Evolutionary conservation across 768 basidiomycete species (phyloP).

Genomic region (Panaeolus cyanescens): DNA sequence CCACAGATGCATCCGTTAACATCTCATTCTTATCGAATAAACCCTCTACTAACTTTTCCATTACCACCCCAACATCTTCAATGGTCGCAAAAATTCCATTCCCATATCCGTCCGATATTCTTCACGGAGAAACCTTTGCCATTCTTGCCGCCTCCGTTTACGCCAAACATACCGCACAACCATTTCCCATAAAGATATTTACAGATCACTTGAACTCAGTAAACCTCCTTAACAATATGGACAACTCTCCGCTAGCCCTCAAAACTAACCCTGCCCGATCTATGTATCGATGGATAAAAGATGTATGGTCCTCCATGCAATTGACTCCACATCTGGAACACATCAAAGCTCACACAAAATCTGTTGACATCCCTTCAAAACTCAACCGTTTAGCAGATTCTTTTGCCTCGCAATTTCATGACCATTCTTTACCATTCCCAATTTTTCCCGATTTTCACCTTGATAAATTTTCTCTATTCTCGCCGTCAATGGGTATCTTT

Average conservation of each 20-base stretch:
- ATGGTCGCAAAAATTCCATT: conserved; percentile 15
- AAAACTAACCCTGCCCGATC: conserved; percentile 8
- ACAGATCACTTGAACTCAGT: conserved; percentile 26
- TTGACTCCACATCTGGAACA: background rate
- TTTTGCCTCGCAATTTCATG: conserved; percentile 6
- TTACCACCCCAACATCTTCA: conserved; percentile 11
- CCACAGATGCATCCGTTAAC: conserved; percentile 27
- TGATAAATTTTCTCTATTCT: conserved; percentile 13
- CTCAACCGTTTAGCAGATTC: conserved; percentile 15
- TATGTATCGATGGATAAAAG: conserved; percentile 24
- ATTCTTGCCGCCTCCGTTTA: conserved; percentile 16
- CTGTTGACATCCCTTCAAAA: background rate
- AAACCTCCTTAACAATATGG: conserved; percentile 17
- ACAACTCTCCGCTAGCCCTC: conserved; percentile 14
- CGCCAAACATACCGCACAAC: background rate
- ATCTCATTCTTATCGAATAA: conserved; percentile 19
- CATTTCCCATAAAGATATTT: conserved; percentile 4
- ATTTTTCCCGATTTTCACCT: conserved; percentile 10
- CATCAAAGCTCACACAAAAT: conserved; percentile 6
- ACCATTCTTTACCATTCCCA: background rate
- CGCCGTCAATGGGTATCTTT: conserved; percentile 3
- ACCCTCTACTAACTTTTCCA: conserved; percentile 17
- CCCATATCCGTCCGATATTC: conserved; percentile 19
- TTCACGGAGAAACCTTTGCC: conserved; percentile 22
- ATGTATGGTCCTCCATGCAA: conserved; percentile 19